Evolutionary conservation across 2,329 filamentous ascomycete species (phyloP).

Genomic region (Apiospora koreana): DNA sequence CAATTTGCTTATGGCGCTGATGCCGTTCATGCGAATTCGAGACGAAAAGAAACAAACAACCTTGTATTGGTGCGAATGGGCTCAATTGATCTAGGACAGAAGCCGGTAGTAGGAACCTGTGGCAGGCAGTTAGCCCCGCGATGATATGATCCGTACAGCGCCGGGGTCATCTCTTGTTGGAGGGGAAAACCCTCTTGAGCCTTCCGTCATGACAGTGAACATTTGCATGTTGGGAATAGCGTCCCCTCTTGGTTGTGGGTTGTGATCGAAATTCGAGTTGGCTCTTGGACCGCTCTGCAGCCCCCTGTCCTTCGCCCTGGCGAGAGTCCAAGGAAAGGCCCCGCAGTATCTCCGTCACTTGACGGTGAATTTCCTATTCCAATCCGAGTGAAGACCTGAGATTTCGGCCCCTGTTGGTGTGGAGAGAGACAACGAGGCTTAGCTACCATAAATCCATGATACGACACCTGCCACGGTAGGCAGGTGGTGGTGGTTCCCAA

Average conservation of each 20-base stretch:
- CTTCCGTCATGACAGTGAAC: constrained; percentile 1
- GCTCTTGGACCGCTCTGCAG: not conserved
- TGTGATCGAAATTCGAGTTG: not conserved
- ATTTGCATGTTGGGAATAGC: not conserved
- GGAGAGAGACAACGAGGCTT: not conserved
- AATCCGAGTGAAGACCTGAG: not conserved
- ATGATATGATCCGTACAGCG: not conserved
- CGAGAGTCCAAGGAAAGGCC: not conserved
- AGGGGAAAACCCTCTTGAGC: not conserved
- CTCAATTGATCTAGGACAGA: not conserved
- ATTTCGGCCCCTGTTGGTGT: constrained; percentile 4
- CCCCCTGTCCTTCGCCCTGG: not conserved
- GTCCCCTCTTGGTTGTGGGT: not conserved
- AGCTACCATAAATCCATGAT: not conserved
- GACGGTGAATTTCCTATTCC: not conserved
- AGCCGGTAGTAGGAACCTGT: not conserved
- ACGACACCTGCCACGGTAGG: constrained; percentile 2
- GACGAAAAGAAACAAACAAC: not conserved
- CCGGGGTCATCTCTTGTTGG: not conserved
- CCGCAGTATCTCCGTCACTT: not conserved
- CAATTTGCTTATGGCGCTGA: not conserved
- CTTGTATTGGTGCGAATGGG: not conserved
- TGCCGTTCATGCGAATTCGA: not conserved
- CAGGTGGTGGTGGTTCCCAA: not conserved
- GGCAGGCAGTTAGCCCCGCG: not conserved